Evolutionary conservation across 768 basidiomycete genomes (phyloP).

Genomic region (Suillus americanus): DNA sequence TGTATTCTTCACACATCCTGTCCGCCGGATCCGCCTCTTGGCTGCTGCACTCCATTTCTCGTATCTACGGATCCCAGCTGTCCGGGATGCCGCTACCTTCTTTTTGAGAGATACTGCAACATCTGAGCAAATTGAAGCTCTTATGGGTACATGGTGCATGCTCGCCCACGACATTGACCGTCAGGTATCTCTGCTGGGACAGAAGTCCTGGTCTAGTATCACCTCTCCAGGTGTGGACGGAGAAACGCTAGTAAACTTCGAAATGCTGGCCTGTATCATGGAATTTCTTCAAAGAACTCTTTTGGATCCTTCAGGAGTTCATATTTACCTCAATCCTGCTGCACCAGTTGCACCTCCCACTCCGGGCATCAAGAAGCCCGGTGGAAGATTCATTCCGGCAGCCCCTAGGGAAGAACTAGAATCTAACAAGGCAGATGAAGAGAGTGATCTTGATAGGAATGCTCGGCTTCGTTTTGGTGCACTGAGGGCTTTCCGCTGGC

Average conservation of each 20-base stretch:
- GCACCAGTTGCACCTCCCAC: constrained; percentile 22
- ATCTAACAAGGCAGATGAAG: constrained; percentile 47
- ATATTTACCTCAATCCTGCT: constrained; percentile 66
- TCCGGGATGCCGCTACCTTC: constrained; percentile 48
- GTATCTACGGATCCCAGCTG: constrained; percentile 55
- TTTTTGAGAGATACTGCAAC: constrained; percentile 50
- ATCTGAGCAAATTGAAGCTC: constrained; percentile 48
- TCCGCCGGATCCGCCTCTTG: constrained; percentile 67
- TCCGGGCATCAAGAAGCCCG: constrained; percentile 31
- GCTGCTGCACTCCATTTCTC: constrained; percentile 62
- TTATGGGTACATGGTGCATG: constrained; percentile 75
- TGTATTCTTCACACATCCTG: constrained; percentile 75
- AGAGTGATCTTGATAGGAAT: constrained; percentile 65
- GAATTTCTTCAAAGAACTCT: constrained; percentile 54
- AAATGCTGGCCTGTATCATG: constrained; percentile 37
- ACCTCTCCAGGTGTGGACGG: constrained; percentile 15
- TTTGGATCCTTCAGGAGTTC: constrained; percentile 55
- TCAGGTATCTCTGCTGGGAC: constrained; percentile 49
- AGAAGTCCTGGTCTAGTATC: constrained; percentile 53
- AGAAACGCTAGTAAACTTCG: constrained; percentile 3
- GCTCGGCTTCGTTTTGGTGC: constrained; percentile 70
- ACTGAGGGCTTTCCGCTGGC: constrained; percentile 63
- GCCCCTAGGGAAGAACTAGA: constrained; percentile 30
- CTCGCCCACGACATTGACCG: constrained; percentile 72
- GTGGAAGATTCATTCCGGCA: constrained; percentile 31